A percentile compares a stretch with the other conserved stretches of the same genome.
These are phyloP conservation scores for Ajuga chamaepitys DNA, from an alignment of 257 asterid species.

Conservation along the genomic window DNA sequence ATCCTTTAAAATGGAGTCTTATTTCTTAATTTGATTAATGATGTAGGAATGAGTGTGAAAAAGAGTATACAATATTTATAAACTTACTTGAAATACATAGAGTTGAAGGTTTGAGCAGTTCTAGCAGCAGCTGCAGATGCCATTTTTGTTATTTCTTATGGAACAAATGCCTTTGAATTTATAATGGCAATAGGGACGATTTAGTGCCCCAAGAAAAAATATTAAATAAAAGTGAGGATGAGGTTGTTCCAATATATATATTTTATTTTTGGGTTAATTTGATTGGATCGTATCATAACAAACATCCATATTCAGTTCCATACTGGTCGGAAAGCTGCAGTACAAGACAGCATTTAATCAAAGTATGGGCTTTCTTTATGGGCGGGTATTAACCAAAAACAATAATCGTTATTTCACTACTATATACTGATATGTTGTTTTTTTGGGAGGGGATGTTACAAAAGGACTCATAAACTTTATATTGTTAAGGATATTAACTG, in stretches of 20 bases:
- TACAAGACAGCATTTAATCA: constrained; percentile 6
- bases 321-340: constrained; percentile 15
- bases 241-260: neutral
- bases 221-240: neutral
- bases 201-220: constrained; percentile 41
- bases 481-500: too few relatives aligned
- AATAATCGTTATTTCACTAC: too few relatives aligned
- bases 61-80: neutral
- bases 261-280: neutral
- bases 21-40: too few relatives aligned
- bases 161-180: constrained; percentile 17
- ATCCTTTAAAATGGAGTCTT: too few relatives aligned
- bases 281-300: constrained; percentile 6
- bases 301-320: constrained; percentile 17
- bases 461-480: too few relatives aligned
- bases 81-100: constrained; percentile 61
- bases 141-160: constrained; percentile 25
- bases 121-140: constrained; percentile 67
- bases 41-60: neutral
- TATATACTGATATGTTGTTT: too few relatives aligned
- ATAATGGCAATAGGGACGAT: constrained; percentile 15
- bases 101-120: constrained; percentile 57
- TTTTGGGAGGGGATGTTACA: too few relatives aligned
- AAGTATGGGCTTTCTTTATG: constrained; percentile 28
- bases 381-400: too few relatives aligned